Conservation (phyloP, 2,329 filamentous ascomycete species). For the Fragosphaeria purpurea region DNA sequence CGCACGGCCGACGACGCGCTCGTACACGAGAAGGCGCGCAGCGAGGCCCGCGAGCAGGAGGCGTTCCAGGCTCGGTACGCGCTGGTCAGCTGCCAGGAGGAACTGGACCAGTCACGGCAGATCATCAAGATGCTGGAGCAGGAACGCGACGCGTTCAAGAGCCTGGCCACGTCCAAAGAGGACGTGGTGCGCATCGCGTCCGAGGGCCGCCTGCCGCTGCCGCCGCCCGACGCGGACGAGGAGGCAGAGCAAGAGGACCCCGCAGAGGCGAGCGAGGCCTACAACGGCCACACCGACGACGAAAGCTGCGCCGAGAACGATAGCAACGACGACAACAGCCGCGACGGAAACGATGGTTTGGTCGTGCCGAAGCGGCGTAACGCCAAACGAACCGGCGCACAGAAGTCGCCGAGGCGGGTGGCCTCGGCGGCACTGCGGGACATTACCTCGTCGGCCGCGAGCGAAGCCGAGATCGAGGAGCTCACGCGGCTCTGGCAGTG, state of each 20-base stretch:
- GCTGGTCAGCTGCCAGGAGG: conserved; percentile 54
- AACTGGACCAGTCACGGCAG: conserved; percentile 54
- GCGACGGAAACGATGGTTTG: background rate
- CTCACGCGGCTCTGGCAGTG: conserved; percentile 42
- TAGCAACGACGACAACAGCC: background rate
- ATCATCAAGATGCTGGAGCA: conserved; percentile 57
- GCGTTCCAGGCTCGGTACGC: conserved; percentile 58
- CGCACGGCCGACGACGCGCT: conserved; percentile 49
- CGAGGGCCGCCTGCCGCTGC: conserved; percentile 59
- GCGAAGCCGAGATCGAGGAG: conserved; percentile 50
- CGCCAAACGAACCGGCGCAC: conserved; percentile 33
- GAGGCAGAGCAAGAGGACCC: conserved; percentile 39
- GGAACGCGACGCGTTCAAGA: conserved; percentile 66
- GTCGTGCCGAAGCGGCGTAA: conserved; percentile 51
- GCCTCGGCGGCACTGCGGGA: conserved; percentile 37
- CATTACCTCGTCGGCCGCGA: conserved; percentile 44
- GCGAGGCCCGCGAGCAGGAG: conserved; percentile 55
- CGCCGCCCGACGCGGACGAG: conserved; percentile 29
- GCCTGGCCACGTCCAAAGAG: conserved; percentile 62
- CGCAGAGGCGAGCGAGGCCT: conserved; percentile 24
- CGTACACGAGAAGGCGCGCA: conserved; percentile 53
- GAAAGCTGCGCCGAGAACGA: background rate
- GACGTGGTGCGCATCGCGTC: conserved; percentile 58
- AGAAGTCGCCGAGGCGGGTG: conserved; percentile 32
- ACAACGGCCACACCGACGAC: background rate